Percentiles rank a stretch among this genome's conserved stretches.
phyloP scores from a whole-genome alignment of 2,329 filamentous ascomycete genomes.

The Ascosphaera acerosa region DNA sequence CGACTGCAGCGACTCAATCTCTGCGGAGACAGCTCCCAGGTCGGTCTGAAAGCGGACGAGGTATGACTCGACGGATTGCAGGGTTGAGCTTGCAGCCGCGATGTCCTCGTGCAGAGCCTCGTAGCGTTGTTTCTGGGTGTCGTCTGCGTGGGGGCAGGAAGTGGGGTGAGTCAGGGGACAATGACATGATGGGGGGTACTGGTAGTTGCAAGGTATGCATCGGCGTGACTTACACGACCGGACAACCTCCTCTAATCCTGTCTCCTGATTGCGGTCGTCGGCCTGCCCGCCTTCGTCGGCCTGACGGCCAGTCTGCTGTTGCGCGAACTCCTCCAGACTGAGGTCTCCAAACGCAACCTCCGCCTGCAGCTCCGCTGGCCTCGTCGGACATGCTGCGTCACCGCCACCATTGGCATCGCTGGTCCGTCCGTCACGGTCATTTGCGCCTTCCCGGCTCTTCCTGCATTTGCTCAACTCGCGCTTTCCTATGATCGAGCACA shows the following conservation, averaged over 20 bases:
- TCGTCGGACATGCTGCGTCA: conserved; percentile 5
- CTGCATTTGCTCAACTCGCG: conserved; percentile 5
- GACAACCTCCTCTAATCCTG: conserved; percentile 4
- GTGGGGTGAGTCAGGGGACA: conserved; percentile 4
- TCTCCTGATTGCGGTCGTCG: conserved; percentile 42
- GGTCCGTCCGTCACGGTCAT: conserved; percentile 1
- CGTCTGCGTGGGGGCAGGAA: conserved; percentile 24
- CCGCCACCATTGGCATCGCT: conserved; percentile 5
- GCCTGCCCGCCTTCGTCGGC: conserved; percentile 29
- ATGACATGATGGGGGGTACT: background rate
- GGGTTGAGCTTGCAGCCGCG: conserved; percentile 8
- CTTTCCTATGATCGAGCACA: conserved; percentile 33
- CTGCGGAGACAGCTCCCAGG: conserved; percentile 69
- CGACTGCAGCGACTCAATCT: conserved; percentile 81
- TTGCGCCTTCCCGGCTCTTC: no score
- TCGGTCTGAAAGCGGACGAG: conserved; percentile 84
- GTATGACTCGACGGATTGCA: conserved; percentile 81
- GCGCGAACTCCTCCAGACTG: conserved; percentile 42
- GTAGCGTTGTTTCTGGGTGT: conserved; percentile 59
- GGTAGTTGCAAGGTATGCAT: background rate
- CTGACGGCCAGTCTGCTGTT: conserved; percentile 7
- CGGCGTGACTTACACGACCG: background rate
- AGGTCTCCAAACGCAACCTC: conserved; percentile 57
- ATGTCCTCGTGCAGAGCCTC: conserved; percentile 83
- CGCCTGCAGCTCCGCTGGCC: conserved; percentile 26